Conservation (phyloP, 768 basidiomycete species). For the Filobasidium floriforme region DNA sequence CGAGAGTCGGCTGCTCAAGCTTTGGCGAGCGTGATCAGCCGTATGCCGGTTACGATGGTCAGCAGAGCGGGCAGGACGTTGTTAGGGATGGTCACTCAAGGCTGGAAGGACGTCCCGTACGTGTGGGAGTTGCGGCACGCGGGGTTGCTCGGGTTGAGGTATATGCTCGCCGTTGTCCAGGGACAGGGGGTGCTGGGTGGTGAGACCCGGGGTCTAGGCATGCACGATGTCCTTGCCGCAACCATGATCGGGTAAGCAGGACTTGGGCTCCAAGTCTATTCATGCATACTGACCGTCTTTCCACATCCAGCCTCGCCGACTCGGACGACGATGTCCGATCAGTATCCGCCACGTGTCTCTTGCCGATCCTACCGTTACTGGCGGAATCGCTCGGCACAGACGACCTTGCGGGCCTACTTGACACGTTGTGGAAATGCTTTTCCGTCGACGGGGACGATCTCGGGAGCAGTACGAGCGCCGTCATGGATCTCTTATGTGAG, state of each 20-base stretch:
- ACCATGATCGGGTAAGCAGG: slow-evolving; percentile 74
- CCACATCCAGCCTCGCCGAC: slow-evolving; percentile 59
- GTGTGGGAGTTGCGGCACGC: slow-evolving; percentile 97
- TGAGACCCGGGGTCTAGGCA: slow-evolving; percentile 21
- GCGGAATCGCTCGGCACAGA: slow-evolving; percentile 63
- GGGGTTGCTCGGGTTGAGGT: slow-evolving; percentile 93
- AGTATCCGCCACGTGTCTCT: slow-evolving; percentile 82
- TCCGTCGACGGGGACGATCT: slow-evolving; percentile 92
- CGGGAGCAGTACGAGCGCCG: slow-evolving; percentile 88
- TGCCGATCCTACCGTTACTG: slow-evolving; percentile 76
- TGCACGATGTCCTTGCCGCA: slow-evolving; percentile 78
- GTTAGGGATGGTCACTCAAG: slow-evolving; percentile 87
- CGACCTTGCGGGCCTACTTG: slow-evolving; percentile 63
- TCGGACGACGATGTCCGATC: slow-evolving; percentile 92
- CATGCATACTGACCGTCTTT: slow-evolving; percentile 8
- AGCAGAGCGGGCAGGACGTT: slow-evolving; percentile 73
- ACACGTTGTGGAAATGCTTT: slow-evolving; percentile 83
- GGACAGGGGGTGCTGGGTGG: slow-evolving; percentile 6
- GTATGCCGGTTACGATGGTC: slow-evolving; percentile 76
- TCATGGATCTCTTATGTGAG: slow-evolving; percentile 92
- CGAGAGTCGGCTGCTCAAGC: slow-evolving; percentile 94
- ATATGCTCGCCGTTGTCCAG: slow-evolving; percentile 78
- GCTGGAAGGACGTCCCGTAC: slow-evolving; percentile 55
- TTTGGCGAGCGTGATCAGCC: slow-evolving; percentile 74
- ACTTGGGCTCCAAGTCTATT: not conserved